Conservation (phyloP, 371 early-diverging fungal genomes). For the Mortierella sp. region DNA sequence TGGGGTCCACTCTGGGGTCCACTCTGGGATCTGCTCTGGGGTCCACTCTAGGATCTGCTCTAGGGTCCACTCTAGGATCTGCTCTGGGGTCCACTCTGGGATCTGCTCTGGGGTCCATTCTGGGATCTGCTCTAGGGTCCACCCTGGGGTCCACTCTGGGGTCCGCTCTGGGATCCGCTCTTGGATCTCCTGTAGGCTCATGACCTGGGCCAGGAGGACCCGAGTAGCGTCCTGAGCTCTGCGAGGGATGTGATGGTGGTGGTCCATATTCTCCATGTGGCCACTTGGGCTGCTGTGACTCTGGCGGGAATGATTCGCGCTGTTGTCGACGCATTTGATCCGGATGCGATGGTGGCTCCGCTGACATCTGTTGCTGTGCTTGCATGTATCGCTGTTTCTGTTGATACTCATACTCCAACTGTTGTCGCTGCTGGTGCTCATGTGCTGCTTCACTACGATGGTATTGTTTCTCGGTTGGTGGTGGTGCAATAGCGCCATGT, state of each 20-base stretch:
- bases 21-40: neutral
- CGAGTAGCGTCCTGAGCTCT: neutral
- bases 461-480: slow-evolving; percentile 4
- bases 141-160: neutral
- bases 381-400: slow-evolving; percentile 13
- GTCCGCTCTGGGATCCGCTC: neutral
- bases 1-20: too few relatives aligned
- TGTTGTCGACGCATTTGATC: slow-evolving; percentile 10
- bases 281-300: slow-evolving; percentile 8
- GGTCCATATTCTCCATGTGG: neutral
- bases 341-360: neutral
- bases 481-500: neutral
- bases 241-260: neutral
- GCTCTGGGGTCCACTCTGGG: neutral
- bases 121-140: neutral
- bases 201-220: slow-evolving; percentile 2
- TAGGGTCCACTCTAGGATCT: neutral
- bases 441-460: slow-evolving; percentile 1
- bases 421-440: slow-evolving; percentile 13
- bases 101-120: neutral
- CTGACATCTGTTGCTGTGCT: slow-evolving; percentile 5
- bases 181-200: neutral
- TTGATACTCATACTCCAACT: slow-evolving; percentile 16
- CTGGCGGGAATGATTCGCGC: slow-evolving; percentile 7
- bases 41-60: slow-evolving; percentile 1